These are phyloP conservation scores for Asterochloris erici DNA, from an alignment of 139 green algal species.

Conservation along the genomic window DNA sequence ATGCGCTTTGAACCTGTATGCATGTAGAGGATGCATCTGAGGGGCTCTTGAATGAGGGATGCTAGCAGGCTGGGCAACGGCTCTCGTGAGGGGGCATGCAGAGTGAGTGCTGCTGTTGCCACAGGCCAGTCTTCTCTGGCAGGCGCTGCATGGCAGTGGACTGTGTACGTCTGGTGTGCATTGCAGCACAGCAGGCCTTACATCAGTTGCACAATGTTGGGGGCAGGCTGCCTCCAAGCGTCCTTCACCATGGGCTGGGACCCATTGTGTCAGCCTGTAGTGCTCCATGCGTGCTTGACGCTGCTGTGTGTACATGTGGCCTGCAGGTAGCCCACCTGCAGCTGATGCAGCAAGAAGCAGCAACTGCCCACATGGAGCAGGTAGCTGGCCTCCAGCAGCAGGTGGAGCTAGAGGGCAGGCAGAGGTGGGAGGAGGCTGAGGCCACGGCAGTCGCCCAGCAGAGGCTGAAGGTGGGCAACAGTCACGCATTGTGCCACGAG, in stretches of 20 bases:
- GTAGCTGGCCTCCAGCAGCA: not conserved
- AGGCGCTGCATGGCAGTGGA: not conserved
- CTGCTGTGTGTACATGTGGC: not conserved
- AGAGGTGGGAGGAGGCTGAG: not conserved
- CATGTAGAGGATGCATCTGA: no score
- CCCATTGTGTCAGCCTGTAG: not conserved
- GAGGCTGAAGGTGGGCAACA: not conserved
- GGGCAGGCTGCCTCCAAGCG: no score
- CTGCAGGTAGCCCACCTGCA: constrained; percentile 15
- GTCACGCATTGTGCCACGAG: not conserved
- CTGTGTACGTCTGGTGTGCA: not conserved
- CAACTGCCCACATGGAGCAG: not conserved
- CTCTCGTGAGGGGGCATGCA: no score
- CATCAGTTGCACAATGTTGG: not conserved
- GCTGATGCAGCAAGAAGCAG: constrained; percentile 14
- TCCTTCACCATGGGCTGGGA: not conserved
- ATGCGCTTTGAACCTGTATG: no score
- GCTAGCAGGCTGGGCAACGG: no score
- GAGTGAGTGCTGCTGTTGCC: no score
- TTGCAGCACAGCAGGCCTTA: not conserved
- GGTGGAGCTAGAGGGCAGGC: not conserved
- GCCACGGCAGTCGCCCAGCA: no score
- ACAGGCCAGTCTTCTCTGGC: no score
- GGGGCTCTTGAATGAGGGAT: no score
- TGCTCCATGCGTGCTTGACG: not conserved